Percentiles rank a stretch among this genome's conserved stretches.
These are phyloP conservation scores for Suillus cothurnatus DNA, from an alignment of 768 basidiomycete genomes.

Conservation along the genomic window DNA sequence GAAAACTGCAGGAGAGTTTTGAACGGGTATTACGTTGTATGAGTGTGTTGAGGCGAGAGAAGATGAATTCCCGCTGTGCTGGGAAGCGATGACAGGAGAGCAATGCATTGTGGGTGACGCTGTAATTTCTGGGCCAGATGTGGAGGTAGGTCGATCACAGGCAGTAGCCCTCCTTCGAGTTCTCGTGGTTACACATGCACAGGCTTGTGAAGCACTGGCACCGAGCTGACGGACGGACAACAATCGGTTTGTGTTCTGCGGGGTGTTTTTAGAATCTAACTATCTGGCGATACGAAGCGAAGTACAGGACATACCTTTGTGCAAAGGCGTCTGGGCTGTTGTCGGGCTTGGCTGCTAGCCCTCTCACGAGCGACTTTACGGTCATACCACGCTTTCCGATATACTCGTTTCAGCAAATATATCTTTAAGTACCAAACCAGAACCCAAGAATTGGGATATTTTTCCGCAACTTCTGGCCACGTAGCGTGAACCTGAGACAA, in stretches of 20 bases:
- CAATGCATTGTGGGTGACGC: not conserved
- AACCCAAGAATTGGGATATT: slow-evolving; percentile 1
- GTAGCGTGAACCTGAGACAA: not conserved
- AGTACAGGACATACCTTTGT: not conserved
- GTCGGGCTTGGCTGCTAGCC: not conserved
- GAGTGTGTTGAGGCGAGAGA: not conserved
- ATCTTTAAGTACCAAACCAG: slow-evolving; percentile 1
- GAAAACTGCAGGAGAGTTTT: not conserved
- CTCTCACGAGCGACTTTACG: not conserved
- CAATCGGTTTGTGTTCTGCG: not conserved
- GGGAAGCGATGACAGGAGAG: not conserved
- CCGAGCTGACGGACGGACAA: not conserved
- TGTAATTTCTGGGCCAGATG: not conserved
- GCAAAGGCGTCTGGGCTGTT: not conserved
- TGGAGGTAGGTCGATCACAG: not conserved
- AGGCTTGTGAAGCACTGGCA: not conserved
- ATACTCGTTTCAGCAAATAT: slow-evolving; percentile 4
- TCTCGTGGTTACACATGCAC: not conserved
- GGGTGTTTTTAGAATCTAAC: not conserved
- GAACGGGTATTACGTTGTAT: not conserved
- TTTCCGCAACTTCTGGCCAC: not conserved
- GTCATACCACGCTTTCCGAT: not conserved
- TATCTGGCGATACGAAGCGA: not conserved
- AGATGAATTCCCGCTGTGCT: not conserved
- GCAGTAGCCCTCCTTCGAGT: not conserved